Evolutionary conservation across 495 filamentous ascomycete species (phyloP), one percentile per base, ranked within the genome.

Genomic region (Bacidia rubella): DNA sequence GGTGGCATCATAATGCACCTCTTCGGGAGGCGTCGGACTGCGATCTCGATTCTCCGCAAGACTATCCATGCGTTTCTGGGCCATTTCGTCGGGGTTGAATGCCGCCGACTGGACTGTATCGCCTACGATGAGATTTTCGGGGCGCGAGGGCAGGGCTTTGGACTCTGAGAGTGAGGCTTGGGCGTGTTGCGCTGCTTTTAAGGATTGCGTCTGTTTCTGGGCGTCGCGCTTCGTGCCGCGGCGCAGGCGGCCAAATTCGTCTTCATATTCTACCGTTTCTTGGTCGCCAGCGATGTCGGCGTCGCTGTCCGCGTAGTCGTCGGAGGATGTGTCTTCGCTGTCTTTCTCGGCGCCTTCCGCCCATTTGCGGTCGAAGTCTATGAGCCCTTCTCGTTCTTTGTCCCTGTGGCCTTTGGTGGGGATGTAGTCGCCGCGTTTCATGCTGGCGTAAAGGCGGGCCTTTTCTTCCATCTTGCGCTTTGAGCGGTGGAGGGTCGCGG

Each of bases 341-440:
- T 64, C 61, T 11, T 70, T 69, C 3, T 66, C 65, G 42, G 79
- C 63, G 38, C 67, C 64, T 58, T 93, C 86, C 0, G 82, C 87
- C 87, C 90, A 95, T 66, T 97, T 98, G 41, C 80, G 72, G 66
- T 96, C 90, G 62, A 97, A 98, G 69, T 98, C 92, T 0, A 98
- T 82, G 20, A 90, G 68, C 9, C 66, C 77, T 60, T 75, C 63
- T 1, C 61, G 60, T 2, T 65, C 70, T 39, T 63, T 62, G 46
- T 66, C 67, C 7, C 52, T 56, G 2, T 43, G 38, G 0, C 55
- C 51, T 17, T 32, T 32, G n/a, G 2, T 32, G 4, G 66, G 67
- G 48, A 73, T 75, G 67, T 69, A 79, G 54, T 78, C 87, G 53
- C 76, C 85, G 52, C 82, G 70, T 66, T 90, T 90, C 81, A 98